Evolutionary conservation across 2,329 filamentous ascomycete species (phyloP).

Genomic region (Botrytis fabae): DNA sequence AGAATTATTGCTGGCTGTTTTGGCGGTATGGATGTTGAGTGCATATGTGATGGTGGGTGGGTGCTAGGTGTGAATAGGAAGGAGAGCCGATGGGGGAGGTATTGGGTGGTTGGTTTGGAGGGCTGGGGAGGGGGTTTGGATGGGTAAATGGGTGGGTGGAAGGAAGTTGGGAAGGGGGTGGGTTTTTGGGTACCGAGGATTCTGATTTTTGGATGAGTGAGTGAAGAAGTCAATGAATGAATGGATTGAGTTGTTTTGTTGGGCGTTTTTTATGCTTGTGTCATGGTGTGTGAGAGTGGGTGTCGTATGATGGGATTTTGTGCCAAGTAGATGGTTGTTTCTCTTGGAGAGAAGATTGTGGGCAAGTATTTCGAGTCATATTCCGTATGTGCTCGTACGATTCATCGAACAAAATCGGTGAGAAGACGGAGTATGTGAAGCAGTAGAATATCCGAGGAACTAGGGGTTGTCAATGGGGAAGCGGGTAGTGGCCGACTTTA

Average conservation of each 20-base stretch:
- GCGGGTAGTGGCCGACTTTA: neutral
- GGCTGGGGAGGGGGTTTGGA: neutral
- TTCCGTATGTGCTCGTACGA: neutral
- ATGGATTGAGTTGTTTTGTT: neutral
- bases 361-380: neutral
- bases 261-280: neutral
- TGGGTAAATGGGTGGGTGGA: neutral
- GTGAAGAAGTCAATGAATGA: too few species aligned
- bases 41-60: neutral
- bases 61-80: neutral
- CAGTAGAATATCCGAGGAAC: neutral
- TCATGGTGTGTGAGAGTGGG: neutral
- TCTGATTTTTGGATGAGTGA: neutral
- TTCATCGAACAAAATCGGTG: neutral
- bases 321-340: neutral
- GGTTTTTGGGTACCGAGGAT: neutral
- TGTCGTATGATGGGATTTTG: neutral
- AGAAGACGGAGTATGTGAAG: neutral
- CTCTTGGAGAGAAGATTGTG: neutral
- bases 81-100: neutral
- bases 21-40: neutral
- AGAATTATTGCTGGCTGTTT: neutral
- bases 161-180: neutral
- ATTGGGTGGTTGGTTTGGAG: neutral
- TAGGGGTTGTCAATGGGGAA: neutral